phyloP scores from a whole-genome alignment of 257 asterid genomes.

The Verbascum thapsus region DNA sequence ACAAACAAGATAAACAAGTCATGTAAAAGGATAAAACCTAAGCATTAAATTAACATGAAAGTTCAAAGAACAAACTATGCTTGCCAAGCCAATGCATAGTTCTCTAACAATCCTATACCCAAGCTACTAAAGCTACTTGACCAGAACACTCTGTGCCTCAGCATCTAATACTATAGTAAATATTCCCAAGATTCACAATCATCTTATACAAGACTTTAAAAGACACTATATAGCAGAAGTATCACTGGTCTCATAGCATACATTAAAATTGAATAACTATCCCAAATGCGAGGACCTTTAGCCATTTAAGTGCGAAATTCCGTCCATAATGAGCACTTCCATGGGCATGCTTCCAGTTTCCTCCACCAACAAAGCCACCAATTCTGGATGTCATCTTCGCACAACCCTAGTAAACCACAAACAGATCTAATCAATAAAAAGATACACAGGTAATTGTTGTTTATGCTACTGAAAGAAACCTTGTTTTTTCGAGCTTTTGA shows the following conservation, averaged over 20 bases:
- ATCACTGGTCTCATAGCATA: conserved; percentile 25
- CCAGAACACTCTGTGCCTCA: conserved; percentile 13
- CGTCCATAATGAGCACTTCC: conserved; percentile 99
- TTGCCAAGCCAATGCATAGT: conserved; percentile 13
- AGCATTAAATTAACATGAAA: conserved; percentile 13
- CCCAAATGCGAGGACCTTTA: conserved; percentile 57
- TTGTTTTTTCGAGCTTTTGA: neutral
- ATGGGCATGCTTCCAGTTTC: conserved; percentile 96
- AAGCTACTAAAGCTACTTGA: conserved; percentile 14
- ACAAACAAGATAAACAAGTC: neutral
- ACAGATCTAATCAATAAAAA: conserved; percentile 20
- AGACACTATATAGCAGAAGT: too few relatives aligned
- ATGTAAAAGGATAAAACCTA: too few relatives aligned
- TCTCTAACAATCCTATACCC: neutral
- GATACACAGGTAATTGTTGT: neutral
- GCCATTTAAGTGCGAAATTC: conserved; percentile 89
- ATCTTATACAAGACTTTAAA: conserved; percentile 14
- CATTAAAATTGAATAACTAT: neutral
- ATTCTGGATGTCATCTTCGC: conserved; percentile 95
- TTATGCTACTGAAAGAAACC: neutral
- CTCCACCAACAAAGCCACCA: conserved; percentile 86
- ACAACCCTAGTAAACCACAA: conserved; percentile 70
- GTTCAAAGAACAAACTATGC: conserved; percentile 24
- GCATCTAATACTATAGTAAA: conserved; percentile 12
- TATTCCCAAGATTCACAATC: conserved; percentile 1